phyloP scores from a whole-genome alignment of 208 protist genomes.

The Angomonas desouzai region DNA sequence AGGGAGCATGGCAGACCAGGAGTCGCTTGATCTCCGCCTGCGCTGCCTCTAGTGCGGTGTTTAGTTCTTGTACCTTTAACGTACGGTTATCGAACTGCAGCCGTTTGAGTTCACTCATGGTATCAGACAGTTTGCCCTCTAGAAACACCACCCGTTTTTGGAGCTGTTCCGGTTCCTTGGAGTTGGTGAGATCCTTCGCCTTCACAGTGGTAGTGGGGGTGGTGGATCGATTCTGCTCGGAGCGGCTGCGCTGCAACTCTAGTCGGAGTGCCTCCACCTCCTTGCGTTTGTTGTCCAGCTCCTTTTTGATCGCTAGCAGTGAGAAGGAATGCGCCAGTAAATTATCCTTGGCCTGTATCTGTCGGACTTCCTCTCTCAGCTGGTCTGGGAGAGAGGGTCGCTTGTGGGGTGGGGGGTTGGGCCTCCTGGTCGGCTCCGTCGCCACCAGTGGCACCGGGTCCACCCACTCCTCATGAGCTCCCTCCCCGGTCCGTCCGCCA shows the following conservation, averaged over 20 bases:
- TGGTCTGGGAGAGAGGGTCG: slow-evolving; percentile 15
- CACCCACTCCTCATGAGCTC: neutral
- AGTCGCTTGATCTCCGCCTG: slow-evolving; percentile 32
- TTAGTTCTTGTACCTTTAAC: slow-evolving; percentile 30
- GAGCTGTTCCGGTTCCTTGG: slow-evolving; percentile 16
- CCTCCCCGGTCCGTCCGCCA: neutral
- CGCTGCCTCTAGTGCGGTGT: slow-evolving; percentile 37
- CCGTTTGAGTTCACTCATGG: slow-evolving; percentile 24
- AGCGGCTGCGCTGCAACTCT: slow-evolving; percentile 29
- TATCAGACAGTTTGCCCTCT: slow-evolving; percentile 25
- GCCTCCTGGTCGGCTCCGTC: neutral
- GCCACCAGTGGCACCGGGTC: neutral
- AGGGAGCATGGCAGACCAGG: neutral
- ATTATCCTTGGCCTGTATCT: neutral
- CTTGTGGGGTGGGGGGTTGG: neutral
- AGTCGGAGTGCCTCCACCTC: slow-evolving; percentile 33
- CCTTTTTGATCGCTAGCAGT: slow-evolving; percentile 18
- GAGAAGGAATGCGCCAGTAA: neutral
- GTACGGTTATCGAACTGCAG: slow-evolving; percentile 39
- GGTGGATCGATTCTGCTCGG: slow-evolving; percentile 17
- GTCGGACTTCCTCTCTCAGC: slow-evolving; percentile 11
- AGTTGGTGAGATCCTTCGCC: neutral
- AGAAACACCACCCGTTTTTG: slow-evolving; percentile 33
- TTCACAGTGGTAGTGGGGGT: neutral
- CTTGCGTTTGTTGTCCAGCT: slow-evolving; percentile 26